phyloP scores from a whole-genome alignment of 495 filamentous ascomycete species.

The Trichoderma gamsii region DNA sequence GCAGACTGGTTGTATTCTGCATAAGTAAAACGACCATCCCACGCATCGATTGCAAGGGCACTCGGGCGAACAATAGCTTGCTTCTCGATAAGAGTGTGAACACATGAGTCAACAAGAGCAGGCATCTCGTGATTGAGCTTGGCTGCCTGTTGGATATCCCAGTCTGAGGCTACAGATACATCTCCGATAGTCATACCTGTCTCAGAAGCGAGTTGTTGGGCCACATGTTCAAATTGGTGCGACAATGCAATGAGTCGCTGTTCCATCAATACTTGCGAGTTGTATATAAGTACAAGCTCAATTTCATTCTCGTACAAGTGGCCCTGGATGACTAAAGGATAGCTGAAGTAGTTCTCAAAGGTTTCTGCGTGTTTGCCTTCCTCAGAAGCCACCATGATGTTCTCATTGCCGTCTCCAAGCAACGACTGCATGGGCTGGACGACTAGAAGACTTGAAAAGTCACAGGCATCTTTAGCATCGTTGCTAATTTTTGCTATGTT shows the following conservation, averaged over 20 bases:
- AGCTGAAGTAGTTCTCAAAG: conserved; percentile 1
- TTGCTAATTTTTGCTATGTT: background rate
- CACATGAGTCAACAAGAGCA: no score
- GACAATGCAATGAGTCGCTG: background rate
- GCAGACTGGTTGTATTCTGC: no score
- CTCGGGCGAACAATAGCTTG: no score
- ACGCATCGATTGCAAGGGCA: no score
- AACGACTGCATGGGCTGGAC: conserved; percentile 9
- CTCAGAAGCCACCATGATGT: background rate
- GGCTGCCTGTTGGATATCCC: no score
- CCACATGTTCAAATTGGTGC: no score
- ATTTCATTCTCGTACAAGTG: background rate
- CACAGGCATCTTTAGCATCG: conserved; percentile 12
- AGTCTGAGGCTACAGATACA: background rate
- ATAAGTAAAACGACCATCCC: no score
- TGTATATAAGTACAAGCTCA: background rate
- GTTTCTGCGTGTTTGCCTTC: background rate
- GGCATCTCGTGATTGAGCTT: no score
- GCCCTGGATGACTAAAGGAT: background rate
- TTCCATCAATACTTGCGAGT: background rate
- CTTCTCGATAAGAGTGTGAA: no score
- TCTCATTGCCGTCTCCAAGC: background rate
- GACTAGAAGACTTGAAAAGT: conserved; percentile 2
- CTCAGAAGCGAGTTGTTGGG: background rate
- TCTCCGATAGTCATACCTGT: background rate